Percentiles rank a stretch among this genome's conserved stretches.
These are phyloP conservation scores for Spathaspora gorwiae DNA, from an alignment of 805 yeast genomes.

Conservation along the genomic window DNA sequence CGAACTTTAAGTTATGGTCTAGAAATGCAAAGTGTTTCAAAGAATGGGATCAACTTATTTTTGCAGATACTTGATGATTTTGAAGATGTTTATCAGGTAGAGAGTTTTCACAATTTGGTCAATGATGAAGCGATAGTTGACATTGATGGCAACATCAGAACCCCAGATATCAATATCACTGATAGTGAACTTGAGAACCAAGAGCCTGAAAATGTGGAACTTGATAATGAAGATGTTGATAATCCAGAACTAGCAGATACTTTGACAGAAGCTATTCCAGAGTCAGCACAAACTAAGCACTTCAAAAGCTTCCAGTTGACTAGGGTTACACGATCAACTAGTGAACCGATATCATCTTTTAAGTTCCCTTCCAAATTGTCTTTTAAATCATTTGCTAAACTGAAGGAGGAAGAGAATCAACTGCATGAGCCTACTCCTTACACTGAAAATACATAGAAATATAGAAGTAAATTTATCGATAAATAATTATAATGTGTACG, in stretches of 20 bases:
- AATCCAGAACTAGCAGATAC: background rate
- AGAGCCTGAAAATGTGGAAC: no score
- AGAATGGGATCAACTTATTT: background rate
- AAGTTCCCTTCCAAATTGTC: background rate
- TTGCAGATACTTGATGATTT: background rate
- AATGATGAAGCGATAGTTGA: background rate
- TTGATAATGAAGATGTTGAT: background rate
- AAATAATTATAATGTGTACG: background rate
- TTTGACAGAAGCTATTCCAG: background rate
- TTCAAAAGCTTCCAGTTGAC: background rate
- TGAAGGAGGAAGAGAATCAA: background rate
- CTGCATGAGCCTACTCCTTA: no score
- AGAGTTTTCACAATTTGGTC: background rate
- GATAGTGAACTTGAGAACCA: no score
- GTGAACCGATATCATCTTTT: background rate
- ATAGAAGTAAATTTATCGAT: no score
- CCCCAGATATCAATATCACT: no score
- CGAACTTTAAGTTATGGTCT: background rate
- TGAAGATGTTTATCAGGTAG: background rate
- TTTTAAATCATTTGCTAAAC: background rate
- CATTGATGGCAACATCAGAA: background rate
- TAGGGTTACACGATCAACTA: background rate
- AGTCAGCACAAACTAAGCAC: background rate
- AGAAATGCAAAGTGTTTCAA: background rate
- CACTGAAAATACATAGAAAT: background rate